Percentiles rank a stretch among this genome's conserved stretches.
These are phyloP conservation scores for Corymbia calophylla DNA, from an alignment of 441 rosid genomes.

Conservation along the genomic window DNA sequence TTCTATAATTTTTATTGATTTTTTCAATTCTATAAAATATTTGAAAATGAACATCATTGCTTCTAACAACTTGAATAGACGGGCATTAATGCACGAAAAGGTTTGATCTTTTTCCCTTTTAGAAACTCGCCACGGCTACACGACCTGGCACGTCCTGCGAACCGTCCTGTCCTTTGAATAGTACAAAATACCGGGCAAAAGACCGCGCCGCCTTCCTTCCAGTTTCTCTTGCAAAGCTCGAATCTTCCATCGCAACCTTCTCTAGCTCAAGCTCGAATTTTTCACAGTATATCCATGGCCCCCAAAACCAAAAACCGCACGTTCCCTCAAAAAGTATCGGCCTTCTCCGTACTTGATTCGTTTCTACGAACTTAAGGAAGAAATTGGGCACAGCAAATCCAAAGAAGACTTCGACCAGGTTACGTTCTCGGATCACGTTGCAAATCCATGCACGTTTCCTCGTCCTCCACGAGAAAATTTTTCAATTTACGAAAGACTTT, in stretches of 20 bases:
- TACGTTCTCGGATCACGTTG: neutral
- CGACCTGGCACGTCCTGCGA: neutral
- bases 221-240: neutral
- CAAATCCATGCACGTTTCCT: neutral
- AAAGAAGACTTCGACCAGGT: neutral
- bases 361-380: too few species aligned
- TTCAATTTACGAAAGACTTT: neutral
- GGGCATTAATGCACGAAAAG: neutral
- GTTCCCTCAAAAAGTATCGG: too few species aligned
- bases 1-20: neutral
- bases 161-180: neutral
- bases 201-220: neutral
- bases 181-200: too few species aligned
- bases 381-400: too few species aligned
- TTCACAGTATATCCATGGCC: too few species aligned
- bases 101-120: neutral
- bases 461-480: neutral
- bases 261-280: too few species aligned
- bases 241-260: neutral
- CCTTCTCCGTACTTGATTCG: too few species aligned
- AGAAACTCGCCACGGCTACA: neutral
- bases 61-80: neutral
- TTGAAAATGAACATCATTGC: neutral
- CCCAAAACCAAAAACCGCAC: too few species aligned
- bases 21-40: neutral